Conservation (phyloP, 768 basidiomycete genomes). For the Rhizopogon rudus region DNA sequence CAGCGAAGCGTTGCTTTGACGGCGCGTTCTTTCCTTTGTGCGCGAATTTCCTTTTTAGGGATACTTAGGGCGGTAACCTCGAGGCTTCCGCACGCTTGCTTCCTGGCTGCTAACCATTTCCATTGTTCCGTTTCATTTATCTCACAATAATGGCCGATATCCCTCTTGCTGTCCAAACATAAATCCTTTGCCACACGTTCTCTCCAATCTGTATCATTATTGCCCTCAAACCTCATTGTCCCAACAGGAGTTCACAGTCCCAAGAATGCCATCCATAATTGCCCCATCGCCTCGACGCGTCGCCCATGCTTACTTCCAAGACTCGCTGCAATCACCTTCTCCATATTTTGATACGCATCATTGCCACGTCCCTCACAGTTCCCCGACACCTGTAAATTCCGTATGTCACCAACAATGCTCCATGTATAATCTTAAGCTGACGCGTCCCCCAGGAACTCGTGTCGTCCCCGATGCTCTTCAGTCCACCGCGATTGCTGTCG, state of each 20-base stretch:
- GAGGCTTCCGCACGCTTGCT: slow-evolving; percentile 12
- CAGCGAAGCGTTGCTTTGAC: background rate
- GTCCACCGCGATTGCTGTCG: slow-evolving; percentile 32
- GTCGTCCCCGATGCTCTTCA: slow-evolving; percentile 15
- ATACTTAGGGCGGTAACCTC: slow-evolving; percentile 7
- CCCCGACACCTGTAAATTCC: background rate
- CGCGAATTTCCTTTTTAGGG: slow-evolving; percentile 19
- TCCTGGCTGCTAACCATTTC: slow-evolving; percentile 3
- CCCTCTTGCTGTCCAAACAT: slow-evolving; percentile 18
- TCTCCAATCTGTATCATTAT: slow-evolving; percentile 30
- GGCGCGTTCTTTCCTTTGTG: background rate
- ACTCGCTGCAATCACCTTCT: slow-evolving; percentile 1
- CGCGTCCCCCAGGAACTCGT: slow-evolving; percentile 14
- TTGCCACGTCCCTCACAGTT: background rate
- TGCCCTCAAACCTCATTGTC: slow-evolving; percentile 10
- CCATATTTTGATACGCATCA: background rate
- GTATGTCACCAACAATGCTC: slow-evolving; percentile 1
- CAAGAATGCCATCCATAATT: slow-evolving; percentile 38
- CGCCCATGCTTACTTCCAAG: slow-evolving; percentile 10
- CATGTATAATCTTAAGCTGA: slow-evolving; percentile 2
- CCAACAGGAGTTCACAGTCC: background rate
- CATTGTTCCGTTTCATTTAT: slow-evolving; percentile 21
- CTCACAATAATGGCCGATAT: slow-evolving; percentile 18
- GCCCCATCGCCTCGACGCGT: slow-evolving; percentile 34
- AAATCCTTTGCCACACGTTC: slow-evolving; percentile 23